These are phyloP conservation scores for Candida cerambycidarum DNA, from an alignment of 805 yeast species.

Conservation along the genomic window DNA sequence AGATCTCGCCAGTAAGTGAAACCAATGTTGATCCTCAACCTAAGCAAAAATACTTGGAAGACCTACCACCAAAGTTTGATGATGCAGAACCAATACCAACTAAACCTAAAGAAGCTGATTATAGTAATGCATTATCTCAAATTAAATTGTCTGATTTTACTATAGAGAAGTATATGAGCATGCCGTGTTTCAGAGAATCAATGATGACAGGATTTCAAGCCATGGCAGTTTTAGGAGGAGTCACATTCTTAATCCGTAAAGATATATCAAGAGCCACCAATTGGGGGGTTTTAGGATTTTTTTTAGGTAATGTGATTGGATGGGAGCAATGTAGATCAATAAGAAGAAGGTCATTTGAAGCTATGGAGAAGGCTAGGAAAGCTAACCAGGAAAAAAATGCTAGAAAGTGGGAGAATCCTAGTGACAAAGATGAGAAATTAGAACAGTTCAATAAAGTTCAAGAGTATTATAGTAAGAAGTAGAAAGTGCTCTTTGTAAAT, in stretches of 20 bases:
- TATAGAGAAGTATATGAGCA: constrained; percentile 48
- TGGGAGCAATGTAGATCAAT: constrained; percentile 91
- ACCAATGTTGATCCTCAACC: constrained; percentile 15
- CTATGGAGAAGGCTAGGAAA: constrained; percentile 68
- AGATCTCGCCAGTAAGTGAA: constrained; percentile 36
- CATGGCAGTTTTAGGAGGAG: constrained; percentile 66
- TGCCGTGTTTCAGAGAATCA: constrained; percentile 82
- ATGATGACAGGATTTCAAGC: constrained; percentile 73
- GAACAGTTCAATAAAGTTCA: constrained; percentile 29
- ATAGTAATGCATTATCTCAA: constrained; percentile 39
- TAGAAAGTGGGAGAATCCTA: constrained; percentile 27
- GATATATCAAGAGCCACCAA: constrained; percentile 62
- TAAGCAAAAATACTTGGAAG: constrained; percentile 43
- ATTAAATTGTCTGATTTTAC: constrained; percentile 53
- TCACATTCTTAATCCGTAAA: constrained; percentile 66
- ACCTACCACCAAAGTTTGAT: constrained; percentile 52
- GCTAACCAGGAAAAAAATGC: constrained; percentile 34
- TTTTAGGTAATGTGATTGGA: constrained; percentile 76
- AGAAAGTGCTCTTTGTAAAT: neutral
- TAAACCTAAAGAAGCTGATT: constrained; percentile 3
- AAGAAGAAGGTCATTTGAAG: constrained; percentile 63
- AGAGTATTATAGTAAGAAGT: constrained; percentile 15
- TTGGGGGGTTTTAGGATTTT: constrained; percentile 81
- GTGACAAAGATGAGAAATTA: constrained; percentile 13
- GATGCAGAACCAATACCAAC: constrained; percentile 24